Base-by-base conservation (phyloP, 345 rosid genomes). In the Draba incana region DNA sequence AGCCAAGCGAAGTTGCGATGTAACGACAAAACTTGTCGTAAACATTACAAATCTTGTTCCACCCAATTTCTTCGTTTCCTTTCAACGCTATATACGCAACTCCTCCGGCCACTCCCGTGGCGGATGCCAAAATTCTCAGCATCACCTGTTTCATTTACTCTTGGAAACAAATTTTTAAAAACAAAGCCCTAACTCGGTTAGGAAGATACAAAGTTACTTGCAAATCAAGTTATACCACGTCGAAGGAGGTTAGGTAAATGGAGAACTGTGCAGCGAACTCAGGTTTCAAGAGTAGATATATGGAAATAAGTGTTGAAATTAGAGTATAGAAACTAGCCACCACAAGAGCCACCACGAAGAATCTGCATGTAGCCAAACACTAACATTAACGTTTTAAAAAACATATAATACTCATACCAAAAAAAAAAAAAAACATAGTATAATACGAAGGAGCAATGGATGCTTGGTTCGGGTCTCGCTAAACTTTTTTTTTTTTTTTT, bases 51-150 rank as follows among this genome's bases (percentile, higher is more conserved):
- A 88, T 54, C 86, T 93, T 76, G 2, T 0, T 33, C 98, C 98
- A 87, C 0, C 45, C 1, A 1, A 9, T 51, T 16, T 87, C 88
- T 2, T 55, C 74, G 68, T 90, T 88, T 27, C 98, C 98, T 78
- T 77, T 78, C 56, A 86, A 58, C 27, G 84, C 89, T n/a, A 88
- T 52, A 43, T 93, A 93, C 27, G 69, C 97, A 13, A 88, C 91
- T 24, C 80, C 85, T 11, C 86, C 94, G 0, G 94, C 85, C 16
- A 97, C 58, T 0, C 94, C 98, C 1, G 89, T 82, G 9, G 92
- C 97, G 13, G 97, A 82, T 3, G 91, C 90, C 25, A 87, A 82
- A 57, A 93, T 15, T 57, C 97, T 96, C 57, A 90, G 38, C 74
- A 88, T 58, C 70, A 92, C 56, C 98, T 92, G 80, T 79, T 59